A percentile compares a stretch with the other conserved stretches of the same genome.
Evolutionary conservation across 2,329 filamentous ascomycete genomes (phyloP).

Genomic region (Didymosphaeria variabile): DNA sequence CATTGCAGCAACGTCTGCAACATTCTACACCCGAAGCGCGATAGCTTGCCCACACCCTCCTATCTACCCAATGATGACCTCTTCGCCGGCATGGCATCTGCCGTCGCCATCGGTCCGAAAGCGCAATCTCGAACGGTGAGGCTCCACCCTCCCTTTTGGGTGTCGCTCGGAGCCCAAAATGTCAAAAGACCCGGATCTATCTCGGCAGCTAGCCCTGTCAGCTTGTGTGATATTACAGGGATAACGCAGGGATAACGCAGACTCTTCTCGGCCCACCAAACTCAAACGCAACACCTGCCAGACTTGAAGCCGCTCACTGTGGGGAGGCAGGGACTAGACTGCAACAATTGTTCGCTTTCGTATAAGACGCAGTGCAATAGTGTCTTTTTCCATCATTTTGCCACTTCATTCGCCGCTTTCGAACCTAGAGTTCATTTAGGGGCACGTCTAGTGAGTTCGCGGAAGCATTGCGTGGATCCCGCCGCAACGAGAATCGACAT

Average conservation of each 20-base stretch:
- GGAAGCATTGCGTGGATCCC: not conserved
- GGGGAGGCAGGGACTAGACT: not conserved
- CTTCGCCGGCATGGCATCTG: not conserved
- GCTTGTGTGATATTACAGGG: not conserved
- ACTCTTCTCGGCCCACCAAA: not conserved
- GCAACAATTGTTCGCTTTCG: not conserved
- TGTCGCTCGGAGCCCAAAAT: not conserved
- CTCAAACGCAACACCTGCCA: not conserved
- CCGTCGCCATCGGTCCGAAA: not conserved
- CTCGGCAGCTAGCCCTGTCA: slow-evolving; percentile 3
- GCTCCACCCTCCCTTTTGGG: not conserved
- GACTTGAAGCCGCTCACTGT: not conserved
- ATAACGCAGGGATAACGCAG: slow-evolving; percentile 9
- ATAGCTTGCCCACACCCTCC: not conserved
- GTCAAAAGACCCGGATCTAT: not conserved
- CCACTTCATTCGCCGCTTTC: not conserved
- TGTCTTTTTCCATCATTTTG: not conserved
- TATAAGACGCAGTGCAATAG: not conserved
- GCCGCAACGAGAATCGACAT: not conserved
- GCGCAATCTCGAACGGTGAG: not conserved
- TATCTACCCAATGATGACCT: not conserved
- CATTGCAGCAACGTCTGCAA: too few relatives aligned
- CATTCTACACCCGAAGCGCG: not conserved
- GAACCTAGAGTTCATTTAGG: not conserved
- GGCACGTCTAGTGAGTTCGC: not conserved